Evolutionary conservation across 2,329 filamentous ascomycete genomes (phyloP).

Genomic region (Aspergillus costaricaensis): DNA sequence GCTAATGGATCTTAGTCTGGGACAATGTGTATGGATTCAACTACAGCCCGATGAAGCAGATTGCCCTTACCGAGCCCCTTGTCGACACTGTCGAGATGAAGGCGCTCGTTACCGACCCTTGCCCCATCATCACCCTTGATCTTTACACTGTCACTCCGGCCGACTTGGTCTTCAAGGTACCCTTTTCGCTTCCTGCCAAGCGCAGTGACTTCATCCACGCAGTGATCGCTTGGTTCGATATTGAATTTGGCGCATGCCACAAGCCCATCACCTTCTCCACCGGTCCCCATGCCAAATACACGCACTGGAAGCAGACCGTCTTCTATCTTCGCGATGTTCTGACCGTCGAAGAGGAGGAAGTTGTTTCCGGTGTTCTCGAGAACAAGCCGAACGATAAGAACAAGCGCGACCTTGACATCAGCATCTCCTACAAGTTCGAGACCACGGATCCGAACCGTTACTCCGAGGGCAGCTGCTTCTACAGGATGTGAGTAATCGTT

Average conservation of each 20-base stretch:
- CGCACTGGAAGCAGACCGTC: conserved; percentile 99
- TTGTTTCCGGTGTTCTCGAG: conserved; percentile 69
- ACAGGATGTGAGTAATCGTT: conserved; percentile 62
- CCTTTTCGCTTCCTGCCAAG: conserved; percentile 74
- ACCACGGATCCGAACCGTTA: conserved; percentile 71
- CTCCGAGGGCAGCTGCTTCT: conserved; percentile 70
- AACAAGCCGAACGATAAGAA: conserved; percentile 94
- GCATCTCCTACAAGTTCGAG: conserved; percentile 77
- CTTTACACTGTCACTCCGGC: conserved; percentile 83
- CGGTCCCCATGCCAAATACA: conserved; percentile 97
- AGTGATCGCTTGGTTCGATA: conserved; percentile 97
- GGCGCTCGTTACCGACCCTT: conserved; percentile 91
- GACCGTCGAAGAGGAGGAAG: conserved; percentile 85
- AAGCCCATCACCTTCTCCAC: conserved; percentile 97
- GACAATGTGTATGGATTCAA: conserved; percentile 99
- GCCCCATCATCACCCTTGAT: conserved; percentile 81
- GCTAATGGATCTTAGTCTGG: conserved; percentile 70
- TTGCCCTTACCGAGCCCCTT: conserved; percentile 89
- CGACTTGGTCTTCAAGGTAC: conserved; percentile 80
- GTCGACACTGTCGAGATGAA: conserved; percentile 98
- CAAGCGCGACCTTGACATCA: conserved; percentile 90
- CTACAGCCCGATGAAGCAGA: conserved; percentile 90
- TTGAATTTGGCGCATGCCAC: conserved; percentile 97
- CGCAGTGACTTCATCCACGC: conserved; percentile 96
- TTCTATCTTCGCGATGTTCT: conserved; percentile 95